Conservation (phyloP, 257 asterid genomes). For the Dorcoceras hygrometricum region DNA sequence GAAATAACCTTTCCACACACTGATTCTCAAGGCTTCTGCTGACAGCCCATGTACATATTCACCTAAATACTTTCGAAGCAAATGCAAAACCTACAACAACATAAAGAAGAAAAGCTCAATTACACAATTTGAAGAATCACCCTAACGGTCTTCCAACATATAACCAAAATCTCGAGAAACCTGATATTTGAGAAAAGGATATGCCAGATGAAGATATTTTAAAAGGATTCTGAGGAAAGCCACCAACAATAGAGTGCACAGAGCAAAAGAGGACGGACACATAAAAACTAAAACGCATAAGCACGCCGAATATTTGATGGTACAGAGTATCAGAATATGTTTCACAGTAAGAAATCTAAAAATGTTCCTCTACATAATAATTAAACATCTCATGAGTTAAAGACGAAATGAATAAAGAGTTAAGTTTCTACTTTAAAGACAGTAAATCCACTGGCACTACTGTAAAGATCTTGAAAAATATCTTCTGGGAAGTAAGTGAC, state of each 20-base stretch:
- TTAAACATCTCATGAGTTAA: too few species aligned
- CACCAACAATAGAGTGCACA: background rate
- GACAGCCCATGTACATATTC: slow-evolving; percentile 99
- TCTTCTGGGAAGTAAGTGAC: background rate
- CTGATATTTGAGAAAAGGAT: slow-evolving; percentile 18
- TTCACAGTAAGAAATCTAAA: too few species aligned
- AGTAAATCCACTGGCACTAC: background rate
- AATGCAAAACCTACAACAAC: slow-evolving; percentile 76
- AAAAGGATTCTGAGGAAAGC: slow-evolving; percentile 10
- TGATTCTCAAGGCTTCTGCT: slow-evolving; percentile 92
- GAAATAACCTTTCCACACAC: slow-evolving; percentile 91
- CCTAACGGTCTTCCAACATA: slow-evolving; percentile 9
- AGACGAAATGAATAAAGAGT: background rate
- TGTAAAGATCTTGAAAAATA: background rate
- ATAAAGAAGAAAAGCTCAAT: slow-evolving; percentile 14
- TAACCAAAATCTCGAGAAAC: slow-evolving; percentile 8
- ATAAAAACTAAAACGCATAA: background rate
- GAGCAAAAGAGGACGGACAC: background rate
- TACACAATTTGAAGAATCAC: slow-evolving; percentile 14
- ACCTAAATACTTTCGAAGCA: slow-evolving; percentile 97
- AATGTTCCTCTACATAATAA: too few species aligned
- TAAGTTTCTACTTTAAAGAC: background rate
- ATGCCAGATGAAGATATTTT: slow-evolving; percentile 20
- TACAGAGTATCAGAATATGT: background rate
- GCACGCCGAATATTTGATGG: background rate